These are phyloP conservation scores for Rhizopus sp. DNA, from an alignment of 371 early-diverging fungal genomes.

Conservation along the genomic window DNA sequence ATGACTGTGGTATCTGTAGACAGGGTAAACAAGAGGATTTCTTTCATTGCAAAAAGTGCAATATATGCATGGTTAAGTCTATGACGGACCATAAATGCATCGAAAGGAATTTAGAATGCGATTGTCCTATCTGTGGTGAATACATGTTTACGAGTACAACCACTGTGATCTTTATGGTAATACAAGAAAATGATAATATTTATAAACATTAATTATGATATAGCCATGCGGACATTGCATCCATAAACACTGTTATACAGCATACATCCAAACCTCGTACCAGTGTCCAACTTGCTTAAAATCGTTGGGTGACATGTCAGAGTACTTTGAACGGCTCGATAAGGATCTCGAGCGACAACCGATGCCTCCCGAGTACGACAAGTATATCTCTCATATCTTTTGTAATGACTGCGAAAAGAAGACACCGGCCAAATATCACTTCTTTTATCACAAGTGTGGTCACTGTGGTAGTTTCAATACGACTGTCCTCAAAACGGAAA, in stretches of 20 bases:
- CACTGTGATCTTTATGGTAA: conserved; percentile 86
- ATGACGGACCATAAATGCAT: conserved; percentile 90
- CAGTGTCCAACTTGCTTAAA: conserved; percentile 97
- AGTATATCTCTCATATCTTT: conserved; percentile 70
- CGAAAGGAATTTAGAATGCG: conserved; percentile 87
- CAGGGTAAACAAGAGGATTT: conserved; percentile 85
- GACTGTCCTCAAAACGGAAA: conserved; percentile 72
- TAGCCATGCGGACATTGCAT: conserved; percentile 96
- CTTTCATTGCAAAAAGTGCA: conserved; percentile 95
- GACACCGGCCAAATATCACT: conserved; percentile 84
- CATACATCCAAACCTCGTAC: conserved; percentile 85
- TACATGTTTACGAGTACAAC: conserved; percentile 89
- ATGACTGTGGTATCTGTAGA: conserved; percentile 93
- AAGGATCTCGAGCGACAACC: conserved; percentile 75
- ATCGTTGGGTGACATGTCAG: conserved; percentile 86
- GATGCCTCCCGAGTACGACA: conserved; percentile 91
- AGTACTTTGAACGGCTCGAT: conserved; percentile 86
- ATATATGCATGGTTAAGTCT: conserved; percentile 85
- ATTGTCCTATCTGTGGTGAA: conserved; percentile 98
- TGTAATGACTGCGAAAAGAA: conserved; percentile 97
- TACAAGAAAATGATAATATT: no score
- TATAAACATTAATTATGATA: no score
- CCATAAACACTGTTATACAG: conserved; percentile 85
- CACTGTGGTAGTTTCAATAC: conserved; percentile 92
- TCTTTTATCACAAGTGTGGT: conserved; percentile 94